Conservation (phyloP, 371 early-diverging fungal genomes). For the Mucor ambiguus region DNA sequence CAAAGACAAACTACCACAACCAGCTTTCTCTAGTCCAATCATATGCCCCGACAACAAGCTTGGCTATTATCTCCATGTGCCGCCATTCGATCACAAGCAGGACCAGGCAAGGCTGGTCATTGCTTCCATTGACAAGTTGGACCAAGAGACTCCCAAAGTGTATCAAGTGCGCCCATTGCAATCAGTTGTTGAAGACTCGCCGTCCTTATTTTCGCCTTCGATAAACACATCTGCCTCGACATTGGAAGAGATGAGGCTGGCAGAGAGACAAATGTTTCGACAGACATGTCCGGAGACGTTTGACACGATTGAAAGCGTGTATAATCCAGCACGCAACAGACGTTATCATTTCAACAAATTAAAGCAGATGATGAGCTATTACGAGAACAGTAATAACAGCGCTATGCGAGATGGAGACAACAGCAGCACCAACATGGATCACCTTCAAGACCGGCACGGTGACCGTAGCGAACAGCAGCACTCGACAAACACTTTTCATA, state of each 20-base stretch:
- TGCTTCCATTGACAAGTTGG: neutral
- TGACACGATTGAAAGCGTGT: neutral
- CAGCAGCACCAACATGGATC: neutral
- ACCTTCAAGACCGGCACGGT: neutral
- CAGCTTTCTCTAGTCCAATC: neutral
- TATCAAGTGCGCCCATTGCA: neutral
- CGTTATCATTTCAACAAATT: neutral
- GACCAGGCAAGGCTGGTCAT: neutral
- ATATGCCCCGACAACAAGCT: neutral
- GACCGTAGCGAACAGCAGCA: neutral
- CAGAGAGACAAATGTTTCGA: constrained; percentile 3
- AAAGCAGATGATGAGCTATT: neutral
- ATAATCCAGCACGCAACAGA: neutral
- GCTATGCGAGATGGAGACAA: neutral
- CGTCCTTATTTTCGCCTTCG: neutral
- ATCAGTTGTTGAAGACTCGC: neutral
- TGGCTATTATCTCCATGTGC: neutral
- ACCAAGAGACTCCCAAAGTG: neutral
- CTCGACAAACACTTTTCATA: neutral
- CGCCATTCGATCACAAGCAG: neutral
- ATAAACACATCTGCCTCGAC: neutral
- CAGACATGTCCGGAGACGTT: neutral
- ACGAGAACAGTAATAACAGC: neutral
- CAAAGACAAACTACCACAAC: neutral
- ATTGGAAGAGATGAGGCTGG: neutral